Percentiles rank a stretch among this genome's conserved stretches.
Conservation (phyloP, 768 basidiomycete genomes). For the Hortiboletus flavorubellus region DNA sequence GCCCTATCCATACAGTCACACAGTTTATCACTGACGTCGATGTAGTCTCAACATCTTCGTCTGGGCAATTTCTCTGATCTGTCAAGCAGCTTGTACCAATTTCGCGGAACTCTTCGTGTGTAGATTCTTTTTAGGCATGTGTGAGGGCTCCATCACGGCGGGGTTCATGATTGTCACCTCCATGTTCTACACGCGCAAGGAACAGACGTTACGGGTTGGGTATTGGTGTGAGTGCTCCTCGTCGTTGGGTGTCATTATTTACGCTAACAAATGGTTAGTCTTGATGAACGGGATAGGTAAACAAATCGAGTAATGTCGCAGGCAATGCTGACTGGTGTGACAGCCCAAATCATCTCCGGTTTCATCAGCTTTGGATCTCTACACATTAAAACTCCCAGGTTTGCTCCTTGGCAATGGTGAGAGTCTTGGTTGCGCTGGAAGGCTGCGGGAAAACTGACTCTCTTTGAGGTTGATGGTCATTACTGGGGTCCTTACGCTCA, state of each 20-base stretch:
- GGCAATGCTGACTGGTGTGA: constrained; percentile 2
- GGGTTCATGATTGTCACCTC: constrained; percentile 75
- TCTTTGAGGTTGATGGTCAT: constrained; percentile 62
- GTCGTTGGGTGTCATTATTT: not conserved
- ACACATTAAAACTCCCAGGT: constrained; percentile 52
- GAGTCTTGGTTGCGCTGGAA: not conserved
- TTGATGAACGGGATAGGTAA: constrained; percentile 73
- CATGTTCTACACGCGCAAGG: constrained; percentile 75
- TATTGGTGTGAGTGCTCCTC: constrained; percentile 62
- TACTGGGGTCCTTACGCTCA: constrained; percentile 56
- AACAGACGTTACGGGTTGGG: constrained; percentile 66
- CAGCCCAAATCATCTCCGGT: constrained; percentile 68
- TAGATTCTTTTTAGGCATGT: constrained; percentile 65
- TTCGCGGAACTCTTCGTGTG: constrained; percentile 63
- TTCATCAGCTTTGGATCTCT: constrained; percentile 66
- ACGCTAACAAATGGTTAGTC: constrained; percentile 36
- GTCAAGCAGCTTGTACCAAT: constrained; percentile 69
- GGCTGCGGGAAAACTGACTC: not conserved
- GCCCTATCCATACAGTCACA: not conserved
- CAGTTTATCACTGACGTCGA: not conserved
- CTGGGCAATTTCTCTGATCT: constrained; percentile 59
- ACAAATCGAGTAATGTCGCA: not conserved
- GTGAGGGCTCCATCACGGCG: constrained; percentile 69
- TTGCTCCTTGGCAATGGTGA: constrained; percentile 75
- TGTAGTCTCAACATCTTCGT: constrained; percentile 59